Base-by-base conservation (phyloP, 1,139 yeast species). In the Blastobotrys aristatus region DNA sequence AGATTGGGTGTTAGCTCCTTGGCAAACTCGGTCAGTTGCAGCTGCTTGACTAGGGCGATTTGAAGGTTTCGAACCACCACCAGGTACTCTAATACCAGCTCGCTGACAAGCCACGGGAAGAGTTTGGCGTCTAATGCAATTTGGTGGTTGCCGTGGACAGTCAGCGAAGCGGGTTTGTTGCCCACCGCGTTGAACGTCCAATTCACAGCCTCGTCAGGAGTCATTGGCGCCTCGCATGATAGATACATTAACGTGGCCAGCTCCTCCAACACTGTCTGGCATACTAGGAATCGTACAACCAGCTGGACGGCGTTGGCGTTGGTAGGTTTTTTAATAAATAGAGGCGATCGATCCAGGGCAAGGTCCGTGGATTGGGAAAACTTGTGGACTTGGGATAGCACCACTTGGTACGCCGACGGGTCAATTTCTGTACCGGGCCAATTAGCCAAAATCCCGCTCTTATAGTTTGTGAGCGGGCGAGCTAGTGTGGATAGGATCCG, bases 91-190 rank as follows among this genome's bases (percentile, higher is more conserved):
- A 44, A 26, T 4, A 44, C 5, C 36, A 40, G 18, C 31, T 44
- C 48, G 20, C 48, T 27, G 5, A 37, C 35, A 10, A 38, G 16
- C 48, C 48, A 44, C 6, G 40, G 34, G 21, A 34, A 32, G 3
- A 6, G 10, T 2, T 17, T 7, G 2, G 7, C 14, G 22, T 22
- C 30, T 11, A 24, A 22, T 2, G 4, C n/a, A 5, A 34, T 16
- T n/a, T n/a, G n/a, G 24, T 4, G n/a, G 24, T 4, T 18, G 11
- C 4, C 3, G 3, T 17, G 8, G 10, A 34, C 24, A 2, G 2
- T 18, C 14, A 34, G 16, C 4, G 38, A 34, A 13, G 27, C 5
- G 5, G 27, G 5, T 34, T 34, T 16, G 21, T 3, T 18, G 7
- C n/a, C 24, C 38, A 18, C 13, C 18, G 2, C 18, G 21, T 16